phyloP scores from a whole-genome alignment of 2,329 filamentous ascomycete genomes.

The Epichloe festucae region DNA sequence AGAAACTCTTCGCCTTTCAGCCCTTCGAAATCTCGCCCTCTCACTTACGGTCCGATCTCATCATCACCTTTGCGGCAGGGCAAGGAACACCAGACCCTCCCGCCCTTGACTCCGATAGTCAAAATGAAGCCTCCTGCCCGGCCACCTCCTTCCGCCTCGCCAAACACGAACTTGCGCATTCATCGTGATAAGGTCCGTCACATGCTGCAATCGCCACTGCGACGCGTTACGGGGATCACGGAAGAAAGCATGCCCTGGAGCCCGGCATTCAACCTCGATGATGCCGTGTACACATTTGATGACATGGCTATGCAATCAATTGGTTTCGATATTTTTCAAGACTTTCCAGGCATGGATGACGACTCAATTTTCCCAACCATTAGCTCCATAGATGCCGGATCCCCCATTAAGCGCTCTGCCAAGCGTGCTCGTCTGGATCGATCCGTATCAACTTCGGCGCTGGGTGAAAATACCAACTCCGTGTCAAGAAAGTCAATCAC shows the following conservation, averaged over 20 bases:
- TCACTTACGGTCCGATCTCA: constrained; percentile 39
- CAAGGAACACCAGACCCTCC: constrained; percentile 48
- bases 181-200: constrained; percentile 74
- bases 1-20: constrained; percentile 89
- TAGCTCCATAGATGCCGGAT: constrained; percentile 41
- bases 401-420: constrained; percentile 48
- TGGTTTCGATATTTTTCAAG: constrained; percentile 52
- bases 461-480: constrained; percentile 47
- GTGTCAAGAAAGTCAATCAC: constrained; percentile 37
- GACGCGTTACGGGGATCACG: constrained; percentile 29
- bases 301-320: constrained; percentile 35
- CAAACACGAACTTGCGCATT: constrained; percentile 80
- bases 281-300: constrained; percentile 35
- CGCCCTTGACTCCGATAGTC: constrained; percentile 71
- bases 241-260: constrained; percentile 46
- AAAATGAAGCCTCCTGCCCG: constrained; percentile 55
- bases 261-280: constrained; percentile 53
- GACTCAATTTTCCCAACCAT: constrained; percentile 23
- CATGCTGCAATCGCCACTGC: constrained; percentile 66
- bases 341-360: constrained; percentile 17
- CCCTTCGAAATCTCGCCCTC: constrained; percentile 57
- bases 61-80: constrained; percentile 55
- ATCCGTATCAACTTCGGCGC: constrained; percentile 46
- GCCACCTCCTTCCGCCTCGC: constrained; percentile 65
- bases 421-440: constrained; percentile 50